A percentile compares a stretch with the other conserved stretches of the same genome.
phyloP scores from a whole-genome alignment of 805 yeast species.

The Wickerhamomyces ciferrii region DNA sequence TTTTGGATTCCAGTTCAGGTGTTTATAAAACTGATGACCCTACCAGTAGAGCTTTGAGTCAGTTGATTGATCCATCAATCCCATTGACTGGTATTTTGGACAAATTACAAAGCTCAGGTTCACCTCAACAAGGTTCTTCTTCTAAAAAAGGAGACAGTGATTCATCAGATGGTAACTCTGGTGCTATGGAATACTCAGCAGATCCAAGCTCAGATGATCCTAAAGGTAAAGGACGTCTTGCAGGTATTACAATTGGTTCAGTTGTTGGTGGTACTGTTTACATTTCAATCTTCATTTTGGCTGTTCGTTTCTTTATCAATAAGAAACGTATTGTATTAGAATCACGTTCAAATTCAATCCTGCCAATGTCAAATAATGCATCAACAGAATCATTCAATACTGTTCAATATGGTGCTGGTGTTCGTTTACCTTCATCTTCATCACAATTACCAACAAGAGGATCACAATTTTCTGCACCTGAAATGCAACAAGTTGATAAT shows the following conservation, averaged over 20 bases:
- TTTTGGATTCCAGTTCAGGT: constrained; percentile 47
- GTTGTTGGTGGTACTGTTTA: constrained; percentile 70
- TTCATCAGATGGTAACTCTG: constrained; percentile 12
- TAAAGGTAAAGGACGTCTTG: constrained; percentile 39
- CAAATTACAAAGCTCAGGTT: constrained; percentile 5
- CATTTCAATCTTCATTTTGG: constrained; percentile 51
- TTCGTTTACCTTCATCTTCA: constrained; percentile 7
- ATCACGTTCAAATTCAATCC: constrained; percentile 11
- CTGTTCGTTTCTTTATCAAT: constrained; percentile 43
- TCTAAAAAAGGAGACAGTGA: constrained; percentile 8
- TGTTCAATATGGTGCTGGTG: constrained; percentile 19
- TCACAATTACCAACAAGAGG: not conserved
- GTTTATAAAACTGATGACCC: constrained; percentile 57
- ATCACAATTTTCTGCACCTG: constrained; percentile 1
- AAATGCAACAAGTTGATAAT: constrained; percentile 21
- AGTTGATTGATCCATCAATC: constrained; percentile 66
- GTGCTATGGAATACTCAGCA: constrained; percentile 25
- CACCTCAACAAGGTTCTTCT: constrained; percentile 11
- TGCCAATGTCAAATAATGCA: constrained; percentile 8
- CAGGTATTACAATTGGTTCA: constrained; percentile 81
- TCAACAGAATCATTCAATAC: constrained; percentile 13
- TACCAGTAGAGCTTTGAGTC: constrained; percentile 52
- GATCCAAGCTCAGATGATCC: constrained; percentile 12
- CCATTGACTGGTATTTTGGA: constrained; percentile 44
- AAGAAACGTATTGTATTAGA: constrained; percentile 13